phyloP scores from a whole-genome alignment of 148 eudicot species.

The Selenicereus undatus region DNA sequence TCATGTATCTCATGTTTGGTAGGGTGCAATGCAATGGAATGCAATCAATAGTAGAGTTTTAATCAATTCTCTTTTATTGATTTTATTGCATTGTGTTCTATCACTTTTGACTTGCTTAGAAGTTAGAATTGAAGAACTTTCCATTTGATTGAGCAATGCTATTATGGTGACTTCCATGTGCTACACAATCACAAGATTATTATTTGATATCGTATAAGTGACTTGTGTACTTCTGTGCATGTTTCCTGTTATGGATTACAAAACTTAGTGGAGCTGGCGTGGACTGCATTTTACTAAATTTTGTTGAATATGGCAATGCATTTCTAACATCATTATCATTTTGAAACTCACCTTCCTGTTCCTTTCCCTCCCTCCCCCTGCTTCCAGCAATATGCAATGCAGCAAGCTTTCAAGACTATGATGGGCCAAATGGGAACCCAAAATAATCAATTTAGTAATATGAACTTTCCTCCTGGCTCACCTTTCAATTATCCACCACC shows the following conservation, averaged over 20 bases:
- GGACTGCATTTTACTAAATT: neutral
- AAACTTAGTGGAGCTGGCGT: neutral
- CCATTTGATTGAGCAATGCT: neutral
- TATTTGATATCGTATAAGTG: neutral
- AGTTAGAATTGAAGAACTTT: neutral
- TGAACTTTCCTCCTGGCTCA: slow-evolving; percentile 59
- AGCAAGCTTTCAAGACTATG: slow-evolving; percentile 39
- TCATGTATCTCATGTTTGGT: neutral
- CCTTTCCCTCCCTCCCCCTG: slow-evolving; percentile 2
- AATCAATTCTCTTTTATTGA: neutral
- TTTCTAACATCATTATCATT: neutral
- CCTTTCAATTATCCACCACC: slow-evolving; percentile 67
- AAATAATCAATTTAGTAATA: slow-evolving; percentile 68
- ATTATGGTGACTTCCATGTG: neutral
- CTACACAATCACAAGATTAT: neutral
- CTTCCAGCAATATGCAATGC: slow-evolving; percentile 88
- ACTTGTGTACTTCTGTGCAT: neutral
- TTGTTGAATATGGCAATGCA: neutral
- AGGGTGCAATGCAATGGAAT: neutral
- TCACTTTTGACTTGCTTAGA: neutral
- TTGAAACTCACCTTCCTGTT: neutral
- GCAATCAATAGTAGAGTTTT: neutral
- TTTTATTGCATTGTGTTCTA: neutral
- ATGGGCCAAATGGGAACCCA: slow-evolving; percentile 79
- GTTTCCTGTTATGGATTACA: neutral